Evolutionary conservation across 768 basidiomycete species (phyloP).

Genomic region (Filobasidium floriforme): DNA sequence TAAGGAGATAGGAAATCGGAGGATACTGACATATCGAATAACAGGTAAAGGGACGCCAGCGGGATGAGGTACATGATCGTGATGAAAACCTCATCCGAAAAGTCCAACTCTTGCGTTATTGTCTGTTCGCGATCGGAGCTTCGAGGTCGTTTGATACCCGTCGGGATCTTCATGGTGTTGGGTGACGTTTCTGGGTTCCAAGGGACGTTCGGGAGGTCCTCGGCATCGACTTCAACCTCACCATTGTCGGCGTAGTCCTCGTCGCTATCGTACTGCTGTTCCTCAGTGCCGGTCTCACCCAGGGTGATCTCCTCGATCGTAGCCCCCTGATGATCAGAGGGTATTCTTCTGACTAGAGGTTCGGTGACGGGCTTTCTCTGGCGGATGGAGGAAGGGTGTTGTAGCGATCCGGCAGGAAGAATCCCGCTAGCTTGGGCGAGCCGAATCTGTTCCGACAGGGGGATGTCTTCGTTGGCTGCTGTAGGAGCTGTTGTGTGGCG

Average conservation of each 20-base stretch:
- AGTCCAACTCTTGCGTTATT: slow-evolving; percentile 12
- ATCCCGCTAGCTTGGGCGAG: slow-evolving; percentile 19
- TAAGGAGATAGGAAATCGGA: background rate
- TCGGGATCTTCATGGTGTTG: background rate
- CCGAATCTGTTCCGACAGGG: slow-evolving; percentile 20
- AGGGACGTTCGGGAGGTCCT: background rate
- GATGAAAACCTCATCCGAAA: slow-evolving; percentile 40
- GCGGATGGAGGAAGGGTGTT: slow-evolving; percentile 11
- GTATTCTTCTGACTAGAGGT: slow-evolving; percentile 15
- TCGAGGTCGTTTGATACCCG: background rate
- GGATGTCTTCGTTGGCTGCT: slow-evolving; percentile 9
- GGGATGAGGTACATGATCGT: slow-evolving; percentile 37
- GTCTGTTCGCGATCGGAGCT: background rate
- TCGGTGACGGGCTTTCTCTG: background rate
- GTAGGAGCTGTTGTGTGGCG: background rate
- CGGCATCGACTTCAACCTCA: slow-evolving; percentile 7
- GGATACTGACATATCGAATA: slow-evolving; percentile 39
- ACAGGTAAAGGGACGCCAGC: slow-evolving; percentile 36
- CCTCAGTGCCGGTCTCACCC: background rate
- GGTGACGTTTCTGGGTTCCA: background rate
- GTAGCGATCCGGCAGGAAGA: slow-evolving; percentile 8
- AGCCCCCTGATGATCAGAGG: background rate
- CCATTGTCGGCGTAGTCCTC: background rate
- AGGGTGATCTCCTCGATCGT: slow-evolving; percentile 13
- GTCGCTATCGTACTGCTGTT: slow-evolving; percentile 7